Base-by-base conservation (phyloP, 1,139 yeast species). In the Cylindricascospora bacillispora region DNA sequence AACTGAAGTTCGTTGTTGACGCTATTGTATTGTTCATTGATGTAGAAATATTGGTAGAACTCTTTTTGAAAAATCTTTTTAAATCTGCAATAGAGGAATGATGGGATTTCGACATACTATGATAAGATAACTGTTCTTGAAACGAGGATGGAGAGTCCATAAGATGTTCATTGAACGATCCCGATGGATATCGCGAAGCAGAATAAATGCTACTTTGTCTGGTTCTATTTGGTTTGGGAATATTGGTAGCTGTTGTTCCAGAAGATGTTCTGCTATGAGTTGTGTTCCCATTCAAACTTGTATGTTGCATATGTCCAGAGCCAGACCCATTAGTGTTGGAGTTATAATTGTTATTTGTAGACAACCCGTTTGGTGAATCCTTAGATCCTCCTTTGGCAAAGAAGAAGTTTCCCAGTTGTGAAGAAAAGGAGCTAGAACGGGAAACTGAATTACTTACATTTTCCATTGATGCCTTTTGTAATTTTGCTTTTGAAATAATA, bases 1-100 rank as follows among this genome's bases (percentile, higher is more conserved):
- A 36, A 13, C 30, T 40, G 20, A 36, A 36, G 22, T 41, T 44
- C 1, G 43, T 25, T 9, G 24, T 18, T 2, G 20, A 38, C n/a
- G n/a, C n/a, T n/a, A n/a, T n/a, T 18, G 7, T 13, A 42, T 35
- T n/a, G 35, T 26, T n/a, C 41, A 15, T 5, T 32, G 21, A 35
- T 16, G 26, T 32, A 15, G 28, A 29, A 4, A 25, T 15, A 7
- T 22, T 30, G 26, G 39, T 33, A 3, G 49, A 34, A 13, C 39
- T 51, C 39, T 72, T 69, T 38, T 69, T 71, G 56, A 76, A 72
- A 41, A 75, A 66, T 24, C 73, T 55, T 49, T 72, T 72, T 42
- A 77, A 56, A 39, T 77, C 80, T 18, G 79, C 82, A 75, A 77
- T 76, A 5, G 86, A 77, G 30, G 78, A 73, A 50, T 77, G 85